These are phyloP conservation scores for Plectranthus barbatus DNA, from an alignment of 257 asterid genomes.

Conservation along the genomic window DNA sequence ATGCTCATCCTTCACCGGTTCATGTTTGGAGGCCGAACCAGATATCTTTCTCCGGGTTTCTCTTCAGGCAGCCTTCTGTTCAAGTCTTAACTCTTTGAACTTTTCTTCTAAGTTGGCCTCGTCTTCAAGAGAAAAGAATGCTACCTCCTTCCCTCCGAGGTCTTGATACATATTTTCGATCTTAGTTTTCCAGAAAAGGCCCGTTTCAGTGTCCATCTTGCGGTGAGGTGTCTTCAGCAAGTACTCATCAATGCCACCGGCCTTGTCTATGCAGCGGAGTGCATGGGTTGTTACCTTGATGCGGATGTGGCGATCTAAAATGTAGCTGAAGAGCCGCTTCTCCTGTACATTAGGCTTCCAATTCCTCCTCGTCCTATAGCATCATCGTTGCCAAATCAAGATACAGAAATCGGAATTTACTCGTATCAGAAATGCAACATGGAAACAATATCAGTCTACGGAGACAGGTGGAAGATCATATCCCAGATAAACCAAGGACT, in stretches of 20 bases:
- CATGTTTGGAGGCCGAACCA: conserved; percentile 48
- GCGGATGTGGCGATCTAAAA: conserved; percentile 66
- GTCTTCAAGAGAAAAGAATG: conserved; percentile 67
- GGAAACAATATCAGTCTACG: background rate
- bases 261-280: conserved; percentile 90
- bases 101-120: conserved; percentile 57
- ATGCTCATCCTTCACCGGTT: conserved; percentile 23
- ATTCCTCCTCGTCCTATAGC: conserved; percentile 57
- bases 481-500: background rate
- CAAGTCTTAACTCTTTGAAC: conserved; percentile 45
- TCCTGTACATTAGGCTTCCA: conserved; percentile 93
- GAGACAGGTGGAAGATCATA: background rate
- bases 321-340: conserved; percentile 81
- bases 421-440: background rate
- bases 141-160: conserved; percentile 78
- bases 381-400: conserved; percentile 10
- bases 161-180: conserved; percentile 76
- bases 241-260: conserved; percentile 90
- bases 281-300: conserved; percentile 86
- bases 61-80: conserved; percentile 43
- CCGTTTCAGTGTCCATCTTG: conserved; percentile 79
- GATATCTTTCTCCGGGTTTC: conserved; percentile 62
- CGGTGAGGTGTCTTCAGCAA: conserved; percentile 79
- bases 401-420: conserved; percentile 7
- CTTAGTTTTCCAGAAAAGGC: conserved; percentile 81